These are phyloP conservation scores for Acidiella bohemica DNA, from an alignment of 495 filamentous ascomycete species.

Conservation along the genomic window DNA sequence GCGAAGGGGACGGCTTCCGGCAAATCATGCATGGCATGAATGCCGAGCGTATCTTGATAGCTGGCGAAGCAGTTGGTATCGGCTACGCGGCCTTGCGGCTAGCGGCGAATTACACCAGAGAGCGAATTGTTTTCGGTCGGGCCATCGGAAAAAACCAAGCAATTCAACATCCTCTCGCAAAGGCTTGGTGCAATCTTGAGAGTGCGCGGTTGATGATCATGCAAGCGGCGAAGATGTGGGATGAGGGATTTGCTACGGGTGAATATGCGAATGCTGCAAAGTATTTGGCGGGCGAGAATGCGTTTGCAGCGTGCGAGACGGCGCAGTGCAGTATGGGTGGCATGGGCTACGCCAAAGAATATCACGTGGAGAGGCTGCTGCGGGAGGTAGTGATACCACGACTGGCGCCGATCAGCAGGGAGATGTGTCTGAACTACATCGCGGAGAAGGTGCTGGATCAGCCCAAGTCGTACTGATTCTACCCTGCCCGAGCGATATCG, in stretches of 20 bases:
- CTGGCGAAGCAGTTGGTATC: constrained; percentile 22
- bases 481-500: neutral
- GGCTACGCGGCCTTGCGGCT: constrained; percentile 23
- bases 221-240: constrained; percentile 25
- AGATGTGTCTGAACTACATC: constrained; percentile 25
- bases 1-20: constrained; percentile 24
- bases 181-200: constrained; percentile 22
- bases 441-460: constrained; percentile 21
- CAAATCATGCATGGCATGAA: constrained; percentile 27
- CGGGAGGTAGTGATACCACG: constrained; percentile 23
- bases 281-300: constrained; percentile 22
- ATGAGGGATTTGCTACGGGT: constrained; percentile 20
- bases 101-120: constrained; percentile 19
- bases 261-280: constrained; percentile 26
- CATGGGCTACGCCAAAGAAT: constrained; percentile 25
- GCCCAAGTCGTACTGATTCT: constrained; percentile 18
- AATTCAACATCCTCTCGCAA: constrained; percentile 22
- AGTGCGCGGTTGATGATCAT: constrained; percentile 21
- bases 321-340: constrained; percentile 22
- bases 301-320: constrained; percentile 23
- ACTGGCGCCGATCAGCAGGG: constrained; percentile 23
- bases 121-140: constrained; percentile 23
- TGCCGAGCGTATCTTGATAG: constrained; percentile 22
- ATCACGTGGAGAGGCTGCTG: constrained; percentile 25
- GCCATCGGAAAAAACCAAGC: constrained; percentile 24